A percentile compares a stretch with the other conserved stretches of the same genome.
Evolutionary conservation across 345 rosid species (phyloP).

Genomic region (Acer campestre): DNA sequence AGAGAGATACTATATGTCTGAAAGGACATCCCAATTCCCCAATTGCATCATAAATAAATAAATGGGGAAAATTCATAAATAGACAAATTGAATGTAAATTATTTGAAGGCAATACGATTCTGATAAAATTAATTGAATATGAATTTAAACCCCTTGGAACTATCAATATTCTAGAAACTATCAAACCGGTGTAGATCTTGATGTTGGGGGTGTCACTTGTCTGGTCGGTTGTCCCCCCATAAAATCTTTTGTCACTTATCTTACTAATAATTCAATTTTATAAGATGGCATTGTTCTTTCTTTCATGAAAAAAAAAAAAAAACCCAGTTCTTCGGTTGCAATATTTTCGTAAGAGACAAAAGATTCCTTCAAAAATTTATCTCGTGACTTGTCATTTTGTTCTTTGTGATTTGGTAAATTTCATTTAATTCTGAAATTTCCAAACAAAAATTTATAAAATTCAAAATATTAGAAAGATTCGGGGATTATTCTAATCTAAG

Average conservation of each 20-base stretch:
- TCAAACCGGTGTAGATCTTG: constrained; percentile 10
- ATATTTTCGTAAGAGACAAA: background rate
- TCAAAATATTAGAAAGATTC: background rate
- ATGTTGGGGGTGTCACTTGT: background rate
- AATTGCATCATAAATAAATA: background rate
- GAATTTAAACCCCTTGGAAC: background rate
- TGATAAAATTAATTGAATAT: background rate
- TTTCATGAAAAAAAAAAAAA: background rate
- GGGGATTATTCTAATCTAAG: no score
- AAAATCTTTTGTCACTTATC: background rate
- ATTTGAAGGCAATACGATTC: background rate
- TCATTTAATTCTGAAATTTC: background rate
- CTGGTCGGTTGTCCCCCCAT: background rate
- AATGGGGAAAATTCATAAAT: no score
- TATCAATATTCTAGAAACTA: background rate
- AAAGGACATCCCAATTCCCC: background rate
- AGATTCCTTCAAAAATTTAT: background rate
- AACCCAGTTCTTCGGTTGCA: background rate
- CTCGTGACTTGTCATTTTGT: background rate
- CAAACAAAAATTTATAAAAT: no score
- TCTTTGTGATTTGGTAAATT: background rate
- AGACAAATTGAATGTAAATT: no score
- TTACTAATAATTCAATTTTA: background rate
- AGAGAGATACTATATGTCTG: background rate
- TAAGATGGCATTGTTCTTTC: background rate